Conservation (phyloP, 2,329 filamentous ascomycete species). For the Diplodia scrobiculata region DNA sequence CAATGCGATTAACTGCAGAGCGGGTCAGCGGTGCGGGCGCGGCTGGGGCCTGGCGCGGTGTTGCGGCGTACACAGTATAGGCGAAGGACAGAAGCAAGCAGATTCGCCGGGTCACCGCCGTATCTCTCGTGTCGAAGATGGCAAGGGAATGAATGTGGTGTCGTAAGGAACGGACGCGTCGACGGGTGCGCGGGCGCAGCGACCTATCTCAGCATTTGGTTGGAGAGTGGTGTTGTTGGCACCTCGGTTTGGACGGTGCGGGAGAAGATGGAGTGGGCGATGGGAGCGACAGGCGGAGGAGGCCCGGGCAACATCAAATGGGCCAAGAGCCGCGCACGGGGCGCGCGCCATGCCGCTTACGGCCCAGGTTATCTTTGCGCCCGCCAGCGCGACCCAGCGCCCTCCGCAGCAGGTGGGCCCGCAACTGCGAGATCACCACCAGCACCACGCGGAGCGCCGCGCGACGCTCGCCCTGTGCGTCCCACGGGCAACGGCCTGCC, state of each 20-base stretch:
- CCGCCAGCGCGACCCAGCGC: background rate
- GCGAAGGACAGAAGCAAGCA: constrained; percentile 26
- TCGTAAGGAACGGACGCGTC: constrained; percentile 29
- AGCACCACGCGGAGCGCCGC: constrained; percentile 11
- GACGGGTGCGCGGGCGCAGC: constrained; percentile 23
- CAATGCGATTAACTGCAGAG: constrained; percentile 29
- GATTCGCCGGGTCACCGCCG: constrained; percentile 27
- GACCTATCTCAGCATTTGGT: constrained; percentile 28
- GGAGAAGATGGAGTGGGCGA: constrained; percentile 26
- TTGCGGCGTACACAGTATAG: constrained; percentile 27
- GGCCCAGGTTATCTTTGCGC: constrained; percentile 20
- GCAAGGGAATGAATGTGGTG: constrained; percentile 25
- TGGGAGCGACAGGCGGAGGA: constrained; percentile 25
- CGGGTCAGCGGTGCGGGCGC: constrained; percentile 4
- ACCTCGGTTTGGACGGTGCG: constrained; percentile 23
- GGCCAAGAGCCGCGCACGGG: constrained; percentile 13
- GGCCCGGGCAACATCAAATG: constrained; percentile 27
- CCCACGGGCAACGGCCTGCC: constrained; percentile 13
- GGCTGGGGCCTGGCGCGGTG: background rate
- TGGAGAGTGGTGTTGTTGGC: constrained; percentile 23
- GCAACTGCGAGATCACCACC: constrained; percentile 24
- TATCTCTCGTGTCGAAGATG: constrained; percentile 24
- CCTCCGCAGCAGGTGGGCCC: constrained; percentile 24
- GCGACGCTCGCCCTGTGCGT: constrained; percentile 15
- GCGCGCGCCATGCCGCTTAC: constrained; percentile 20